Conservation (phyloP, 495 filamentous ascomycete species). For the Podospora appendiculata region DNA sequence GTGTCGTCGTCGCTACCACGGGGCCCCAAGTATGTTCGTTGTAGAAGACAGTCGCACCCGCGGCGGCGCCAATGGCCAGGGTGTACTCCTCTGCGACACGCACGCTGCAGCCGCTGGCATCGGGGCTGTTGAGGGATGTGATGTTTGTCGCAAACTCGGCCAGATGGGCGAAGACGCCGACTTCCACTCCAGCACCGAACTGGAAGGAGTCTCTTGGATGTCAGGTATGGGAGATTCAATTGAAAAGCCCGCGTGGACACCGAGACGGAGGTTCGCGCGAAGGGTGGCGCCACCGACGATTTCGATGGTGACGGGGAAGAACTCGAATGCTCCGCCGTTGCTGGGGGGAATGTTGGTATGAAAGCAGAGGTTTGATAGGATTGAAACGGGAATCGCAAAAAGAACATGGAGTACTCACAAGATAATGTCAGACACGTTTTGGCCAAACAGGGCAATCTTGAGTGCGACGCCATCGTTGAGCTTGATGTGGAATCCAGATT, state of each 20-base stretch:
- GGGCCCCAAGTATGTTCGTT: slow-evolving; percentile 42
- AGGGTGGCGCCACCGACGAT: slow-evolving; percentile 28
- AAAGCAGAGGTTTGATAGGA: background rate
- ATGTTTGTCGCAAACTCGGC: slow-evolving; percentile 47
- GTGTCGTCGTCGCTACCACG: slow-evolving; percentile 32
- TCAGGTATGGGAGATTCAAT: slow-evolving; percentile 10
- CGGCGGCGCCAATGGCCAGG: slow-evolving; percentile 40
- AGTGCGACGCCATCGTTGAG: slow-evolving; percentile 37
- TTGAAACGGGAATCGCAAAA: too few relatives aligned
- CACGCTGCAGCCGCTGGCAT: slow-evolving; percentile 32
- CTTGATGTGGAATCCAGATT: slow-evolving; percentile 44
- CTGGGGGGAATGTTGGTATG: slow-evolving; percentile 11
- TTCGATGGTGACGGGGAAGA: slow-evolving; percentile 43
- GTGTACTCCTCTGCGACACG: slow-evolving; percentile 39
- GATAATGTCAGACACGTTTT: slow-evolving; percentile 35
- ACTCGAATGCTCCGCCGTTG: slow-evolving; percentile 47
- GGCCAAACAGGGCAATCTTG: slow-evolving; percentile 35
- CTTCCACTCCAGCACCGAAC: slow-evolving; percentile 32
- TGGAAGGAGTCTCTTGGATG: slow-evolving; percentile 15
- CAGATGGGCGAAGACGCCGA: slow-evolving; percentile 39
- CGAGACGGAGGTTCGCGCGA: slow-evolving; percentile 37
- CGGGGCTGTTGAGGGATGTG: slow-evolving; percentile 15
- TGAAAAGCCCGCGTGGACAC: slow-evolving; percentile 36
- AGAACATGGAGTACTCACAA: slow-evolving; percentile 28
- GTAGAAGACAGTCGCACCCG: slow-evolving; percentile 41